These are phyloP conservation scores for Fusarium decemcellulare DNA, from an alignment of 2,329 filamentous ascomycete species.

Conservation along the genomic window DNA sequence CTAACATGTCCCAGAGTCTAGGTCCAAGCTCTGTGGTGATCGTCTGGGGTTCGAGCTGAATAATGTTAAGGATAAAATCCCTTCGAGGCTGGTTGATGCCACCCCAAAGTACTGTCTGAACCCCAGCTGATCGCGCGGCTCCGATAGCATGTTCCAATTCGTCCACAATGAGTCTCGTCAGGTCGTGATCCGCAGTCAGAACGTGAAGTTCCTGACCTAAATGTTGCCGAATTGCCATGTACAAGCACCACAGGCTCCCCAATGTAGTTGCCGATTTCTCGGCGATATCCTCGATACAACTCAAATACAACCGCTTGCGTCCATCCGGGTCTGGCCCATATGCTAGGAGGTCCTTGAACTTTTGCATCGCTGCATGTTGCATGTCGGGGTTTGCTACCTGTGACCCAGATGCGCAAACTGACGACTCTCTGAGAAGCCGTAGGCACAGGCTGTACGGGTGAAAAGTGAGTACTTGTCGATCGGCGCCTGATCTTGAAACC, in stretches of 20 bases:
- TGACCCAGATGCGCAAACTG: constrained; percentile 66
- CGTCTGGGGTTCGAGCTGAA: constrained; percentile 72
- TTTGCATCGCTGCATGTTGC: constrained; percentile 73
- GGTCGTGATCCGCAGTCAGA: constrained; percentile 72
- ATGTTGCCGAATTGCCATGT: constrained; percentile 62
- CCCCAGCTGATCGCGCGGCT: constrained; percentile 51
- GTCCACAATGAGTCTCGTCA: constrained; percentile 73
- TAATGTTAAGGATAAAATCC: constrained; percentile 70
- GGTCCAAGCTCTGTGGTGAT: constrained; percentile 74
- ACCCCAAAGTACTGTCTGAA: constrained; percentile 62
- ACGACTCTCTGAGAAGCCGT: constrained; percentile 80
- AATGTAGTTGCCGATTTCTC: constrained; percentile 74
- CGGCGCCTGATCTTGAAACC: constrained; percentile 59
- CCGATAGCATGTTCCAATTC: constrained; percentile 72
- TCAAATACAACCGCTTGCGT: constrained; percentile 73
- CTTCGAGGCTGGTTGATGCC: constrained; percentile 66
- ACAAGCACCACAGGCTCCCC: constrained; percentile 80
- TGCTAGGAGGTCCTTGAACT: constrained; percentile 73
- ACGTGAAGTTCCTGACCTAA: constrained; percentile 66
- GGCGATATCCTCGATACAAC: constrained; percentile 78
- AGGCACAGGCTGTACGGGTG: constrained; percentile 69
- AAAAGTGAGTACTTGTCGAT: constrained; percentile 52
- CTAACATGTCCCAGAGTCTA: constrained; percentile 79
- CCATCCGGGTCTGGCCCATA: constrained; percentile 67
- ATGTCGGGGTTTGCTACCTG: constrained; percentile 73